Evolutionary conservation across 805 yeast genomes (phyloP).

Genomic region (Candida sonorensis): DNA sequence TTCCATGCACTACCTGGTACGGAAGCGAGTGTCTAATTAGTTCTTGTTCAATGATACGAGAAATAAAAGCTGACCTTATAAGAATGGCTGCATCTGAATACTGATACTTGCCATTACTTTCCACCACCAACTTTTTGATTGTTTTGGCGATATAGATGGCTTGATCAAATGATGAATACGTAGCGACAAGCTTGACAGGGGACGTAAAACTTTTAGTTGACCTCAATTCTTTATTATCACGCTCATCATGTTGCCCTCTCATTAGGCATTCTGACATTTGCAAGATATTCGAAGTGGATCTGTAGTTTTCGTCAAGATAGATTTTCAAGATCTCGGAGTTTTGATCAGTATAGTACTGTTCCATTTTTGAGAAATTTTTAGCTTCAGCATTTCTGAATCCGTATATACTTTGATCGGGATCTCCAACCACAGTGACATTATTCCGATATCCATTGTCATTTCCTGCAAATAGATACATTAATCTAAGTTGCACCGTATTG

Average conservation of each 20-base stretch:
- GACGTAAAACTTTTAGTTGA: constrained; percentile 39
- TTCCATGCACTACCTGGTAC: constrained; percentile 63
- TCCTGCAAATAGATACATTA: constrained; percentile 48
- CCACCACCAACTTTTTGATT: constrained; percentile 38
- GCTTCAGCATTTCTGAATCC: constrained; percentile 79
- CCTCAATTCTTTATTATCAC: constrained; percentile 36
- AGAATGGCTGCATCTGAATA: constrained; percentile 67
- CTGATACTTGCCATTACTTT: constrained; percentile 35
- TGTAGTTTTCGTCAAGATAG: constrained; percentile 63
- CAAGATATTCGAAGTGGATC: constrained; percentile 69
- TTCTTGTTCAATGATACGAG: constrained; percentile 58
- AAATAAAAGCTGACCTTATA: constrained; percentile 56
- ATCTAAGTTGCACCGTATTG: constrained; percentile 62
- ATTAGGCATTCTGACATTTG: constrained; percentile 58
- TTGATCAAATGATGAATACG: constrained; percentile 9
- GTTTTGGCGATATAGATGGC: neutral
- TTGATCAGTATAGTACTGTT: constrained; percentile 22
- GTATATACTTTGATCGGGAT: constrained; percentile 93
- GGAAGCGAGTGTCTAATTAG: constrained; percentile 52
- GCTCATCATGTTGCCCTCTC: constrained; percentile 43
- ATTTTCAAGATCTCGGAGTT: constrained; percentile 17
- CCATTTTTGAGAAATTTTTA: constrained; percentile 57
- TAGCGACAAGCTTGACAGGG: constrained; percentile 39
- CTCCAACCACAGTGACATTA: constrained; percentile 86
- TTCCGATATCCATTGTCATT: constrained; percentile 33